Conservation (phyloP, 441 rosid genomes). For the Sinapis alba region DNA sequence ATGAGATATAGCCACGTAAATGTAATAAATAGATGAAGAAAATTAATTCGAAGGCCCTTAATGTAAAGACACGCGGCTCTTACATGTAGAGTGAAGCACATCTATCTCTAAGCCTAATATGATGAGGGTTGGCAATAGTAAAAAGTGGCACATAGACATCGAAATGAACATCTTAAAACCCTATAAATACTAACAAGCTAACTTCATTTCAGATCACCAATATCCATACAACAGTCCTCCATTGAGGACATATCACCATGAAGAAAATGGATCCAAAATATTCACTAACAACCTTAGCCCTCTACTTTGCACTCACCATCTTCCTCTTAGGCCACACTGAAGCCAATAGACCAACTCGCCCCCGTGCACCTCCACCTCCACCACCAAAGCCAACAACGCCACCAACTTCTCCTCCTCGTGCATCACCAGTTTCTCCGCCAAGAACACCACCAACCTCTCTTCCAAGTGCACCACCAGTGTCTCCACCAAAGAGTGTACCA, state of each 20-base stretch:
- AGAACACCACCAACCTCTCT: not conserved
- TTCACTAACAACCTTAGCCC: constrained; percentile 4
- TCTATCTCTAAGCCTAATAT: constrained; percentile 10
- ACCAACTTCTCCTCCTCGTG: not conserved
- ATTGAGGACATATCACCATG: not conserved
- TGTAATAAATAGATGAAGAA: not conserved
- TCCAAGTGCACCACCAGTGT: not conserved
- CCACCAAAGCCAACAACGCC: not conserved
- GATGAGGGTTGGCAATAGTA: not conserved
- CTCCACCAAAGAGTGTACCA: not conserved
- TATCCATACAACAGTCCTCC: not conserved
- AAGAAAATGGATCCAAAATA: constrained; percentile 17
- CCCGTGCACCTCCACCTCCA: constrained; percentile 3
- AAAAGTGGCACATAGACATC: constrained; percentile 9
- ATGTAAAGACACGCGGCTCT: not conserved
- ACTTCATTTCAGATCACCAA: not conserved
- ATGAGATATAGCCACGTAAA: not conserved
- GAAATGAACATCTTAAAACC: not conserved
- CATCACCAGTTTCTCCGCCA: not conserved
- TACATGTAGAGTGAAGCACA: not conserved
- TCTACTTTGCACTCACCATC: constrained; percentile 6
- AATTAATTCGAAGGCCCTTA: not conserved
- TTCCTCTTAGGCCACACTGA: not conserved
- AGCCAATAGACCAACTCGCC: constrained; percentile 7
- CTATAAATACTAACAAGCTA: constrained; percentile 5